Base-by-base conservation (phyloP, 352 stramenopile genomes). In the Pythium aristosporum region DNA sequence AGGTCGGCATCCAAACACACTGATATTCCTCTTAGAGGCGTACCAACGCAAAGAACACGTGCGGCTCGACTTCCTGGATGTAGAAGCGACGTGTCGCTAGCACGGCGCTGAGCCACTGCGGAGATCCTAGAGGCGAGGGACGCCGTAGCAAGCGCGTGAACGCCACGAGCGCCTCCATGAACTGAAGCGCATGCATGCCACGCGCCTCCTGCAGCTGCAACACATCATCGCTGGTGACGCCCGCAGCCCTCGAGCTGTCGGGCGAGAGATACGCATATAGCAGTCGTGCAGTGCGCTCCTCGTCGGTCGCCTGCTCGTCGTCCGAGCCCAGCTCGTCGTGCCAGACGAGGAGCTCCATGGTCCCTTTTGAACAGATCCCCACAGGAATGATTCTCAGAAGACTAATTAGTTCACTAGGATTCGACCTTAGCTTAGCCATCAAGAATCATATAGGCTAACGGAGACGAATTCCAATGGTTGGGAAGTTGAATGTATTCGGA, bases 11-110 rank as follows among this genome's bases (percentile, higher is more conserved):
- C n/a, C n/a, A n/a, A n/a, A n/a, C n/a, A n/a, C n/a, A n/a, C n/a
- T n/a, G n/a, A n/a, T n/a, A n/a, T n/a, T n/a, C n/a, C n/a, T n/a
- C 30, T 15, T 3, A 39, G n/a, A 11, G 18, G 46, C 49, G 36
- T 65, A 88, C 81, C 64, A 90, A 64, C 20, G 81, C 72, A 51
- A 90, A 75, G 66, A 76, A 90, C 43, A 90, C 73, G 50, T 82
- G 65, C 13, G 75, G 72, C 61, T 90, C 81, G 28, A 88, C 72
- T 48, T 90, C 74, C 16, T 75, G 54, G 1, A 90, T 61, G 23
- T 76, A 85, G 18, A 87, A 77, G 6, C 56, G 65, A 5, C 71
- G 67, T 41, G 52, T 75, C 12, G 68, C 75, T 0, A 90, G 69
- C 60, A 69, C 71, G 30, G 78, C 72, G 60, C 74, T 88, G 36